A percentile compares a stretch with the other conserved stretches of the same genome.
These are phyloP conservation scores for Adansonia gregorii DNA, from an alignment of 441 rosid species.

Conservation along the genomic window DNA sequence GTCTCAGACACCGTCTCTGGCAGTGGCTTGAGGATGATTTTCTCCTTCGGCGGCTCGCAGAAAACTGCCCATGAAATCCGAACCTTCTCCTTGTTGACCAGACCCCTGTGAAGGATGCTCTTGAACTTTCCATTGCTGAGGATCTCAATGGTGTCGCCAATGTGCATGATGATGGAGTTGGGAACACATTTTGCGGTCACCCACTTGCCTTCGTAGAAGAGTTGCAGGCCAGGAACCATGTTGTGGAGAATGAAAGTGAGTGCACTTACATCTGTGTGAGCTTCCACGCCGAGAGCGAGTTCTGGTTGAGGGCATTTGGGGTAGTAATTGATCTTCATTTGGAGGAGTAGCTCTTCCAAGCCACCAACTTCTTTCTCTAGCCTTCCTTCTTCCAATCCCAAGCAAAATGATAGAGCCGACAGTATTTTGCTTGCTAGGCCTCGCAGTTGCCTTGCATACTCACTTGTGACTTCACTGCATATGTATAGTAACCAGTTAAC, in stretches of 20 bases:
- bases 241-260: conserved; percentile 95
- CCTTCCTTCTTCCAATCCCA: conserved; percentile 80
- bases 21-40: conserved; percentile 83
- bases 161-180: conserved; percentile 86
- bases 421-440: conserved; percentile 64
- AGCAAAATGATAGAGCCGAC: conserved; percentile 60
- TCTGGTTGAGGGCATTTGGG: conserved; percentile 97
- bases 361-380: conserved; percentile 45
- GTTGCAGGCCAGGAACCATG: conserved; percentile 96
- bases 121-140: conserved; percentile 89
- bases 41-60: conserved; percentile 94
- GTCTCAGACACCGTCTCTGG: conserved; percentile 65
- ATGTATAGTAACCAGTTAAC: not conserved
- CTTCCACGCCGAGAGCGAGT: conserved; percentile 95
- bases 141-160: conserved; percentile 91
- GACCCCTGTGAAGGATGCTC: conserved; percentile 90
- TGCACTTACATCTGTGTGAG: conserved; percentile 86
- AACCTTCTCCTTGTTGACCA: conserved; percentile 93
- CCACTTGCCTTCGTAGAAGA: conserved; percentile 83
- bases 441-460: conserved; percentile 81
- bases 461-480: conserved; percentile 71
- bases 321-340: conserved; percentile 91
- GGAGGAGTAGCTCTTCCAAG: conserved; percentile 80
- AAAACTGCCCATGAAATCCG: conserved; percentile 97
- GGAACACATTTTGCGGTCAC: conserved; percentile 93